Base-by-base conservation (phyloP, 768 basidiomycete genomes). In the Tricholoma furcatifolium region DNA sequence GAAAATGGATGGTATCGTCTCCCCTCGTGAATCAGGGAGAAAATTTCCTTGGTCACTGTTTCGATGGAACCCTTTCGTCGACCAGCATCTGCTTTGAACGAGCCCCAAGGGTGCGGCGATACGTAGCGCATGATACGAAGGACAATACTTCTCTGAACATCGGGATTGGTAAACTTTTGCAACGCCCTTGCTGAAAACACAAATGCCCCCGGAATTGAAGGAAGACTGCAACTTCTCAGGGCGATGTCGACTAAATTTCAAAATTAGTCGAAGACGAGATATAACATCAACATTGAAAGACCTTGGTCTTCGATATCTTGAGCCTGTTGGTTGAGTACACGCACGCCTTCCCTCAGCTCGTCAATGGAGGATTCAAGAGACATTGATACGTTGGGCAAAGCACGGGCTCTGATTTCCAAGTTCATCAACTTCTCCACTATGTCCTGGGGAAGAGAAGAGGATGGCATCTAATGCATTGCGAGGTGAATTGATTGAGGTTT, bases 101-200 rank as follows among this genome's bases (percentile, higher is more conserved):
- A 82, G 4, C 91, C 91, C 91, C 91, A 93, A 2, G 88, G 85
- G 35, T 79, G 72, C 41, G 82, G 84, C 0, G 91, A 92, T 38
- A 84, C 70, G 60, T 83, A 87, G 12, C 89, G 88, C 47, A 91
- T 70, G 24, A 85, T 71, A 30, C 83, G 78, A 39, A 78, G 66
- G 55, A 84, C 63, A 40, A 84, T 61, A 2, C 76, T 74, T 40
- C 60, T 64, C 46, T 69, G 73, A 15, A 80, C 62, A 15, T 67
- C 56, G 0, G 66, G 65, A 36, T 77, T 68, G 1, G 62, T 53
- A 43, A 80, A 67, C 0, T 62, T 48, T 32, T 62, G 44, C 0
- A 83, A 61, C 2, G 65, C 57, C 8, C 61, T 54, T 11, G 64
- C 65, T 0, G 81, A 74, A 2, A 85, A 63, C 38, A 83, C 61